Percentiles rank a stretch among this genome's conserved stretches.
Evolutionary conservation across 2,329 filamentous ascomycete genomes (phyloP).

Genomic region (Pseudopithomyces maydicus): DNA sequence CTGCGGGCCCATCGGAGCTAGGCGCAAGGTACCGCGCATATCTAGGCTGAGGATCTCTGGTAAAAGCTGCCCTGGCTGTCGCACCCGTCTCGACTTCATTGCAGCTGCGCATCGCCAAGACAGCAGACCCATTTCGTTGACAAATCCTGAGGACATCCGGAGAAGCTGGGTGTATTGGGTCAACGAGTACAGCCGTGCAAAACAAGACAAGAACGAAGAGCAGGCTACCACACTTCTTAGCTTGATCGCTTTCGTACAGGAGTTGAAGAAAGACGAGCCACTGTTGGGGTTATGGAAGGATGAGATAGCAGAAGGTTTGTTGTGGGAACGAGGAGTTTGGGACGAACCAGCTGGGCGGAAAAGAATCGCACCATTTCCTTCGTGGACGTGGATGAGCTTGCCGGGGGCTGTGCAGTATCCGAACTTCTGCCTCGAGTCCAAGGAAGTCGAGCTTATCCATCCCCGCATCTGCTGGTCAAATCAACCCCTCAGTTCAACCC

Average conservation of each 20-base stretch:
- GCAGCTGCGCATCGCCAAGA: not conserved
- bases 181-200: conserved; percentile 2
- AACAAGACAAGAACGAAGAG: not conserved
- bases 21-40: not conserved
- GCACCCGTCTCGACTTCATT: conserved; percentile 1
- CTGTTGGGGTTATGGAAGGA: conserved; percentile 5
- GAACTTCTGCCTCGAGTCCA: conserved; percentile 1
- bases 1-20: not conserved
- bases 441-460: conserved; percentile 4
- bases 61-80: conserved; percentile 5
- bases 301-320: conserved; percentile 1
- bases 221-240: not conserved
- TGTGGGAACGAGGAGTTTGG: conserved; percentile 9
- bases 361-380: conserved; percentile 3
- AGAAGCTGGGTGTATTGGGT: conserved; percentile 7
- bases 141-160: not conserved
- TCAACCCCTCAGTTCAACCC: not conserved
- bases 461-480: conserved; percentile 5
- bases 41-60: not conserved
- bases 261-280: conserved; percentile 5
- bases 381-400: conserved; percentile 9
- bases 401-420: conserved; percentile 7
- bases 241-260: not conserved
- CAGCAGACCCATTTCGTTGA: not conserved
- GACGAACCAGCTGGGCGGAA: conserved; percentile 4